A percentile compares a stretch with the other conserved stretches of the same genome.
Evolutionary conservation across 805 yeast genomes (phyloP).

Genomic region (Wickerhamomyces alni): DNA sequence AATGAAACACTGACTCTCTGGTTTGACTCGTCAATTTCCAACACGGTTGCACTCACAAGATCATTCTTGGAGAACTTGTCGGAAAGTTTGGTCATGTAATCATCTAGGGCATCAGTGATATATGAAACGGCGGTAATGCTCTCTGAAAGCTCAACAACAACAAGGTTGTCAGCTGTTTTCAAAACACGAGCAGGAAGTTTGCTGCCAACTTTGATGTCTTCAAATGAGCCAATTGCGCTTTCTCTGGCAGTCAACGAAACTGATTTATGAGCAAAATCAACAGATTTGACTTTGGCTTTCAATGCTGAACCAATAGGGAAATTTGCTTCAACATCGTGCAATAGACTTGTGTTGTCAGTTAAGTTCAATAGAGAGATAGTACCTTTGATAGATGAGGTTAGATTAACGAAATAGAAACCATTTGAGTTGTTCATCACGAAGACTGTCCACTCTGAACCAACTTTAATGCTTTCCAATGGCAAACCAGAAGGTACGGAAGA

Average conservation of each 20-base stretch:
- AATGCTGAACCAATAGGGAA: slow-evolving; percentile 73
- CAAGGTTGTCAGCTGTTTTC: slow-evolving; percentile 51
- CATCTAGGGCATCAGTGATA: slow-evolving; percentile 72
- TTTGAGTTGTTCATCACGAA: slow-evolving; percentile 60
- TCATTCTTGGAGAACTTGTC: slow-evolving; percentile 45
- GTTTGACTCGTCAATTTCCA: slow-evolving; percentile 29
- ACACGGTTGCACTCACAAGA: slow-evolving; percentile 51
- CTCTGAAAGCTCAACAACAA: slow-evolving; percentile 65
- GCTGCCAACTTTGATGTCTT: slow-evolving; percentile 49
- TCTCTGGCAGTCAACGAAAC: slow-evolving; percentile 45
- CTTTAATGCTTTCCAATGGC: slow-evolving; percentile 36
- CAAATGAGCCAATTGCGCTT: slow-evolving; percentile 32
- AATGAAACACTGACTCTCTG: slow-evolving; percentile 59
- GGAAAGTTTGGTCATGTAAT: slow-evolving; percentile 49
- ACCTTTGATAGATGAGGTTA: slow-evolving; percentile 66
- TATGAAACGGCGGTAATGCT: slow-evolving; percentile 57
- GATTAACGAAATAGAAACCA: slow-evolving; percentile 60
- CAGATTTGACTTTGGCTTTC: slow-evolving; percentile 45
- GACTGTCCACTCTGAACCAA: slow-evolving; percentile 48
- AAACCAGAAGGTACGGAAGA: slow-evolving; percentile 23
- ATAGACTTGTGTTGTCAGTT: slow-evolving; percentile 43
- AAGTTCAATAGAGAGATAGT: slow-evolving; percentile 60
- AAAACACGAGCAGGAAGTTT: slow-evolving; percentile 57
- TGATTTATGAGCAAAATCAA: slow-evolving; percentile 49
- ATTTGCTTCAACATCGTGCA: slow-evolving; percentile 43